A percentile compares a stretch with the other conserved stretches of the same genome.
Evolutionary conservation across 106 monocot species (phyloP).

Genomic region (Iris macrosiphon): DNA sequence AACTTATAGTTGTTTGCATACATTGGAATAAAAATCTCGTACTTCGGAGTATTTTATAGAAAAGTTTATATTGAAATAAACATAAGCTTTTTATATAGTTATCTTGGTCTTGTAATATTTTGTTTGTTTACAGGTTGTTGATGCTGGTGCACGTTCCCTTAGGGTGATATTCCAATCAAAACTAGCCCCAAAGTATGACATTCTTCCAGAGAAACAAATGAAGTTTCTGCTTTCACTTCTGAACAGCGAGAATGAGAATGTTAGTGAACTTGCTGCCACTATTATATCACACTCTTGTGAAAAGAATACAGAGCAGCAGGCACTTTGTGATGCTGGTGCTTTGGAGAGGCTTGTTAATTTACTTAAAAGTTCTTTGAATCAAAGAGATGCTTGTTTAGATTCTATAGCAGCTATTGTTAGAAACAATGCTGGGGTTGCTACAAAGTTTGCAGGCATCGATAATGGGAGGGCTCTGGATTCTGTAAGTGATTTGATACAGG

Average conservation of each 20-base stretch:
- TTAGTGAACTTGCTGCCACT: conserved; percentile 84
- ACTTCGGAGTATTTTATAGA: too few relatives aligned
- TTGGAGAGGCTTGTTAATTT: conserved; percentile 57
- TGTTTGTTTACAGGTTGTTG: conserved; percentile 57
- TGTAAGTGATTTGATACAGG: conserved; percentile 51
- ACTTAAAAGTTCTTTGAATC: conserved; percentile 62
- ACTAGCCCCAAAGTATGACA: conserved; percentile 76
- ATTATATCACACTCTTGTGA: conserved; percentile 86
- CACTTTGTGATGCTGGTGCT: conserved; percentile 71
- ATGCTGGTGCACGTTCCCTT: conserved; percentile 87
- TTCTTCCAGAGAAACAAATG: conserved; percentile 67
- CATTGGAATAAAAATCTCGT: too few relatives aligned
- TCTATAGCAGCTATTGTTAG: conserved; percentile 63
- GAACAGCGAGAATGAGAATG: conserved; percentile 77
- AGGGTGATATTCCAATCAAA: conserved; percentile 95
- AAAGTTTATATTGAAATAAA: too few relatives aligned
- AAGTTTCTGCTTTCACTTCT: conserved; percentile 80
- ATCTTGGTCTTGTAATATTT: too few relatives aligned
- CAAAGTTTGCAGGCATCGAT: conserved; percentile 39
- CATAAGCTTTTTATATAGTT: too few relatives aligned
- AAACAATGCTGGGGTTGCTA: conserved; percentile 55
- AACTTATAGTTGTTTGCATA: too few relatives aligned
- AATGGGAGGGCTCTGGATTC: conserved; percentile 61
- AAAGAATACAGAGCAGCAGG: conserved; percentile 55
- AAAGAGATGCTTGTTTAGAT: conserved; percentile 72